Base-by-base conservation (phyloP, 2,329 filamentous ascomycete genomes). In the Cladosporium sp. region DNA sequence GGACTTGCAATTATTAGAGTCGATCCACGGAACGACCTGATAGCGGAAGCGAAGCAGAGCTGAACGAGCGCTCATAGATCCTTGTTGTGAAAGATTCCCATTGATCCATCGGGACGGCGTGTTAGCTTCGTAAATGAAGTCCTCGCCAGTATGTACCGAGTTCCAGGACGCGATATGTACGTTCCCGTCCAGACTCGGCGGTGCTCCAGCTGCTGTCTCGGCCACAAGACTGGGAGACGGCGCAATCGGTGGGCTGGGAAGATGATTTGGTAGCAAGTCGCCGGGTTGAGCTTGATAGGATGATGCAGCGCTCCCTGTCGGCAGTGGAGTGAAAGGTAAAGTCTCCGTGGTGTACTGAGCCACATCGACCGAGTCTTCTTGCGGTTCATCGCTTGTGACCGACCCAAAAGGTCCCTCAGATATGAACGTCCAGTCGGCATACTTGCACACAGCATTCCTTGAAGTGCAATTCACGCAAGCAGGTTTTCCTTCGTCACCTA, bases 1-100 rank as follows among this genome's bases (percentile, higher is more conserved):
- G 4, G 55, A 57, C 21, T 57, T 57, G 55, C 55, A 57, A 26
- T 57, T 57, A 10, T 33, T 33, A 57, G 55, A 37, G 14, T 57
- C 55, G 31, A 57, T n/a, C 55, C 55, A 40, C 3, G 55, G 55
- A 14, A 57, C 55, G 6, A 57, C 55, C 23, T 57, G 31, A 21
- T 57, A 57, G 31, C 55, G 55, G 33, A 57, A 57, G 31, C 55
- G 55, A 21, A 57, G 55, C 55, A 57, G 55, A 40, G 55, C 55
- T 5, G 55, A 40, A 26, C 31, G 31, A 21, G 31, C 29, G 16
- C 33, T 57, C n/a, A 40, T n/a, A 3, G 55, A 40, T 6, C 33
- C 55, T 57, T 33, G 55, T 18, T 57, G 55, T 23, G 55, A 35
- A 33, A 40, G 33, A 26, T 33, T 57, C 12, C 55, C 31, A 12